Evolutionary conservation across 257 asterid species (phyloP), one percentile per base, ranked within the genome.

Genomic region (Solanum sparsipilum): DNA sequence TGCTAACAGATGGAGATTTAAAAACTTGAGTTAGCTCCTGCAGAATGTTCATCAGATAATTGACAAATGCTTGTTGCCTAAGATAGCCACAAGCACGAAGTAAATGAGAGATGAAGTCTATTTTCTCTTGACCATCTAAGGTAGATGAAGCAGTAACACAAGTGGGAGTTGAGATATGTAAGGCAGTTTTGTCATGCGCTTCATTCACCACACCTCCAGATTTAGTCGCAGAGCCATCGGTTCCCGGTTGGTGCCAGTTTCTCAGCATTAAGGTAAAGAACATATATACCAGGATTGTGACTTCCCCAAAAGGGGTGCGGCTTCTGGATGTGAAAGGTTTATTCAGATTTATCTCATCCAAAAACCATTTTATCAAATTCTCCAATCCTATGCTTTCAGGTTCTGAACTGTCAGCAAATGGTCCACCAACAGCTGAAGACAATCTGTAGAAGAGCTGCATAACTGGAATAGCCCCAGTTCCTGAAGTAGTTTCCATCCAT

Each of bases 201-300:
- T 96, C 99, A 27, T 91, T 82, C 60, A 92, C 89, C 60, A 91
- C 89, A 83, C 93, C 93, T 83, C 93, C 90, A 63, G 94, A 91
- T 93, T 96, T 97, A 87, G 94, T 91, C 58, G 83, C 91, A 88
- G 95, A 88, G 83, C 92, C 94, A 91, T 95, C 99, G 86, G 90
- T 87, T 78, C 98, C 95, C n/a, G 99, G 96, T 86, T 97, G 99
- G 92, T 97, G 95, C 99, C 99, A 97, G 92, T 97, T 97, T 65
- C 99, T 96, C 84, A 97, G 92, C 99, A 97, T 96, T 84, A 96
- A 97, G 60, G 99, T 96, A 90, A 95, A 96, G 94, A 95, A 97
- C 99, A 96, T 97, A 89, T 95, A 95, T 85, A 96, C 86, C 87
- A 97, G 98, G 87, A 97, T 95, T 78, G 94, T 81, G 72, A 94